Percentiles rank a stretch among this genome's conserved stretches.
Evolutionary conservation across 495 filamentous ascomycete genomes (phyloP).

Genomic region (Friedmanniomyces simplex): DNA sequence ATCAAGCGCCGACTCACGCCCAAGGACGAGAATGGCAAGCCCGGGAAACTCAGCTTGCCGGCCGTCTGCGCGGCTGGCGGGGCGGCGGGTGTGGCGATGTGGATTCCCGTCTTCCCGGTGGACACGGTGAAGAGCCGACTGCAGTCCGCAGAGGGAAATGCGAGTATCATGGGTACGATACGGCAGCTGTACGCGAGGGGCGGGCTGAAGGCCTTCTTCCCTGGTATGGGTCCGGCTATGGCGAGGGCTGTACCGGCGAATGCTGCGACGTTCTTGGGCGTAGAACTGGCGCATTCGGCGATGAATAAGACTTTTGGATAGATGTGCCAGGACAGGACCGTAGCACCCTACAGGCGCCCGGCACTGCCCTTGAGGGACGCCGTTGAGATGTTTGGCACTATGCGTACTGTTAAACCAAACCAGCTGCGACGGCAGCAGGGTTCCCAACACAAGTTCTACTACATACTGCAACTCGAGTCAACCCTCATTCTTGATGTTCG

Average conservation of each 20-base stretch:
- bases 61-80: constrained; percentile 85
- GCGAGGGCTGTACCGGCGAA: constrained; percentile 92
- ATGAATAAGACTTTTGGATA: constrained; percentile 31
- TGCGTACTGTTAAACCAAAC: too few species aligned
- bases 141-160: constrained; percentile 82
- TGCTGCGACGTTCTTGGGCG: constrained; percentile 54
- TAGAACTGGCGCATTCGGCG: constrained; percentile 34
- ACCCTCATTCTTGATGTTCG: too few species aligned
- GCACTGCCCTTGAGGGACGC: too few species aligned
- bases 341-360: too few species aligned
- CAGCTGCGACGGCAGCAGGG: too few species aligned
- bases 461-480: too few species aligned
- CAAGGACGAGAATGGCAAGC: constrained; percentile 65
- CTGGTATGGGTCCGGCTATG: constrained; percentile 86
- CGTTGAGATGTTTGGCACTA: too few species aligned
- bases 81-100: constrained; percentile 93
- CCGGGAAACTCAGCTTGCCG: constrained; percentile 61
- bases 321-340: too few species aligned
- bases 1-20: constrained; percentile 85
- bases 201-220: constrained; percentile 92
- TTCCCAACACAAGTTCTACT: too few species aligned
- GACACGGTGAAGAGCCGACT: constrained; percentile 92
- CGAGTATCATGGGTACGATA: constrained; percentile 72
- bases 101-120: constrained; percentile 96
- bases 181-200: constrained; percentile 66